Conservation (phyloP, 2,329 filamentous ascomycete genomes). For the Fusarium nanum region DNA sequence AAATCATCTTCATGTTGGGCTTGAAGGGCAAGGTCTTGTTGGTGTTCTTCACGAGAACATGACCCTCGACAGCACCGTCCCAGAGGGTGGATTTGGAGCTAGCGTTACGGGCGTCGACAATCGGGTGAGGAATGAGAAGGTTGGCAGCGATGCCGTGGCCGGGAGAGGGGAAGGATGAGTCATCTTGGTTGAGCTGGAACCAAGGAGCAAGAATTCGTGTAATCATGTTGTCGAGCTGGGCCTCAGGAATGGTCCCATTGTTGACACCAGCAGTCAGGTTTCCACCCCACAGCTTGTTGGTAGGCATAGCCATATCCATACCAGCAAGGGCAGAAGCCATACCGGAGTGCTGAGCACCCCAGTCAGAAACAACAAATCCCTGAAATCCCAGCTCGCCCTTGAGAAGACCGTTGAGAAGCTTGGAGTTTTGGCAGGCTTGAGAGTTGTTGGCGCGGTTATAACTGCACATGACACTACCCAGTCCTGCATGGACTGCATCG, state of each 20-base stretch:
- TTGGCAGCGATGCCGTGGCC: not conserved
- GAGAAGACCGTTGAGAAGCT: constrained; percentile 55
- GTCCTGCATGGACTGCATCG: constrained; percentile 78
- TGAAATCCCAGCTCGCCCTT: constrained; percentile 80
- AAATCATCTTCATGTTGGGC: constrained; percentile 6
- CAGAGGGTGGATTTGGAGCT: constrained; percentile 9
- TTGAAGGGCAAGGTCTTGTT: constrained; percentile 1
- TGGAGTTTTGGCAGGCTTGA: constrained; percentile 32
- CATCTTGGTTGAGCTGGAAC: constrained; percentile 17
- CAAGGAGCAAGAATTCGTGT: constrained; percentile 16
- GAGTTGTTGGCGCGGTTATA: constrained; percentile 78
- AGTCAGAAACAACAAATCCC: constrained; percentile 71
- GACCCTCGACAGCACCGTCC: constrained; percentile 7
- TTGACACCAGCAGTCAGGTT: constrained; percentile 22
- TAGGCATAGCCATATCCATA: constrained; percentile 49
- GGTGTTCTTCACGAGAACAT: constrained; percentile 20
- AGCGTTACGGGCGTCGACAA: constrained; percentile 9
- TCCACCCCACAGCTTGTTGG: not conserved
- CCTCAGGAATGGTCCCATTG: constrained; percentile 17
- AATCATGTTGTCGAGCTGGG: constrained; percentile 23
- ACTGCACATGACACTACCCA: constrained; percentile 82
- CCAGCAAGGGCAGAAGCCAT: constrained; percentile 19
- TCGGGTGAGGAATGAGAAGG: not conserved
- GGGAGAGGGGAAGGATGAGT: not conserved
- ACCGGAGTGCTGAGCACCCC: constrained; percentile 13